Percentiles rank a stretch among this genome's conserved stretches.
phyloP scores from a whole-genome alignment of 345 rosid species.

The Populus euphratica region DNA sequence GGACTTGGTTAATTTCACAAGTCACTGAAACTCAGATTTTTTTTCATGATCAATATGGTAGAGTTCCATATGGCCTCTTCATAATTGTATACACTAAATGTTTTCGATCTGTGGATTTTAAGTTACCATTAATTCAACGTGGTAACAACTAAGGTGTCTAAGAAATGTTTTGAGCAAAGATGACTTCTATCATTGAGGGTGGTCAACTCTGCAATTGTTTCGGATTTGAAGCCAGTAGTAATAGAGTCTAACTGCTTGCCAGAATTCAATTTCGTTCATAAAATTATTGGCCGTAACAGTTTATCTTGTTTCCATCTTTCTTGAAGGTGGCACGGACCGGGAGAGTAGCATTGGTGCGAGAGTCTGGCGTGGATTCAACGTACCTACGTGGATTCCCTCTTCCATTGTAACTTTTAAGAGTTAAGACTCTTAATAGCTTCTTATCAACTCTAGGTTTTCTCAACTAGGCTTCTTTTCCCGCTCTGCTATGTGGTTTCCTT shows the following conservation, averaged over 20 bases:
- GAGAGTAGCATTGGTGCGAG: conserved; percentile 66
- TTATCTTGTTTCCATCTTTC: background rate
- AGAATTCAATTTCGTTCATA: background rate
- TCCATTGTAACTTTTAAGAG: conserved; percentile 36
- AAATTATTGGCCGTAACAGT: background rate
- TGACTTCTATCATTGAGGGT: background rate
- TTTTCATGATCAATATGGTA: background rate
- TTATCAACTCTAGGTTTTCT: background rate
- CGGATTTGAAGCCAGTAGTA: background rate
- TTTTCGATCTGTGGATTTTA: background rate
- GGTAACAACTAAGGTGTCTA: background rate
- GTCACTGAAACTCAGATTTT: background rate
- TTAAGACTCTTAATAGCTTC: background rate
- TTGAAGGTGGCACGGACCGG: conserved; percentile 75
- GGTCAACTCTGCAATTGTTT: background rate
- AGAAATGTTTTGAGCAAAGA: background rate
- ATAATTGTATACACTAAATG: background rate
- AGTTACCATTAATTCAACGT: background rate
- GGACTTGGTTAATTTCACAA: background rate
- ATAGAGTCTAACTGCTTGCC: background rate
- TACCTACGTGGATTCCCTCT: conserved; percentile 59
- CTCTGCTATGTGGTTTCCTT: background rate
- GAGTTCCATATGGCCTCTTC: background rate
- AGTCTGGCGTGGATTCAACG: conserved; percentile 71
- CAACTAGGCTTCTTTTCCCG: background rate